These are phyloP conservation scores for Stromatinia cepivora DNA, from an alignment of 2,329 filamentous ascomycete species.

Conservation along the genomic window DNA sequence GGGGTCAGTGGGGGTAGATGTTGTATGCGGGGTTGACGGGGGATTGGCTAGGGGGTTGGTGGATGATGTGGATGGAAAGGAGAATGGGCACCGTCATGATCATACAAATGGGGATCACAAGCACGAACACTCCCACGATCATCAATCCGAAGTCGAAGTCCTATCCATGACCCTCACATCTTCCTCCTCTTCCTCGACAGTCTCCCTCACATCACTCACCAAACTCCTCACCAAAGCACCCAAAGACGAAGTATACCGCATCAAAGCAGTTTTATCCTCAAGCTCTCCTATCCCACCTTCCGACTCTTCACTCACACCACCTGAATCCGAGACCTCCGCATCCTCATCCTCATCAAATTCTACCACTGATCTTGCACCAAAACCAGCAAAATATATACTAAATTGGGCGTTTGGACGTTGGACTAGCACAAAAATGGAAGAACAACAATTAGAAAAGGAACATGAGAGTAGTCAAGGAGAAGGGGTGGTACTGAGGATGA, in stretches of 20 bases:
- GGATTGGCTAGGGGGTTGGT: slow-evolving; percentile 64
- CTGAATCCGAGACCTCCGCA: slow-evolving; percentile 34
- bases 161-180: slow-evolving; percentile 68
- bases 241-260: slow-evolving; percentile 93
- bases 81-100: slow-evolving; percentile 45
- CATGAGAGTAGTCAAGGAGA: slow-evolving; percentile 55
- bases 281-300: slow-evolving; percentile 51
- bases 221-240: slow-evolving; percentile 68
- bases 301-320: slow-evolving; percentile 46
- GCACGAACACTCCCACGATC: slow-evolving; percentile 49
- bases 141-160: slow-evolving; percentile 87
- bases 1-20: slow-evolving; percentile 73
- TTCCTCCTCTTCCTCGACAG: neutral
- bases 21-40: slow-evolving; percentile 86
- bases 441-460: slow-evolving; percentile 46
- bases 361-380: neutral
- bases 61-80: slow-evolving; percentile 40
- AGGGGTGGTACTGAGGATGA: slow-evolving; percentile 62
- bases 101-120: slow-evolving; percentile 43
- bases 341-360: slow-evolving; percentile 18
- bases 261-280: slow-evolving; percentile 69
- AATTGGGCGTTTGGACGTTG: slow-evolving; percentile 98
- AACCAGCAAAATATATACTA: slow-evolving; percentile 70
- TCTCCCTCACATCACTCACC: slow-evolving; percentile 12
- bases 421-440: slow-evolving; percentile 71